Percentiles rank a stretch among this genome's conserved stretches.
These are phyloP conservation scores for Coemansia erecta DNA, from an alignment of 192 early-diverging fungal species.

Conservation along the genomic window DNA sequence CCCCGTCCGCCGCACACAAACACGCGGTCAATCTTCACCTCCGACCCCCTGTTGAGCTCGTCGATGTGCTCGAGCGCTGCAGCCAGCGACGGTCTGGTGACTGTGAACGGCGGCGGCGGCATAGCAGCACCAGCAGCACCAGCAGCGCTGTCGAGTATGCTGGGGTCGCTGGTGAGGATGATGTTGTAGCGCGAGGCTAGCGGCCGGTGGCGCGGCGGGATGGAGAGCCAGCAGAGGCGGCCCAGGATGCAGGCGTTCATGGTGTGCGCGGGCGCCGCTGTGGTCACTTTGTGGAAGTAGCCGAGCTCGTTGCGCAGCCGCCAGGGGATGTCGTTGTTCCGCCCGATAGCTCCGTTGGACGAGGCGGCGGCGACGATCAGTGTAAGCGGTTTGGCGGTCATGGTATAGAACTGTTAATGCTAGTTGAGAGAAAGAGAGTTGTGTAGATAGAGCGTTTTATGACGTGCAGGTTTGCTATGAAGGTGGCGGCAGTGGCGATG, in stretches of 20 bases:
- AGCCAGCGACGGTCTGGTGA: slow-evolving; percentile 22
- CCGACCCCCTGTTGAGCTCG: too few species aligned
- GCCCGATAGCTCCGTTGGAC: slow-evolving; percentile 74
- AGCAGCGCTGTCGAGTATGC: too few species aligned
- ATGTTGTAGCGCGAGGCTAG: slow-evolving; percentile 79
- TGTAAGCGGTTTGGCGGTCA: slow-evolving; percentile 41
- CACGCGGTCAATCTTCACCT: slow-evolving; percentile 47
- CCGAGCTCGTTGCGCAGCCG: slow-evolving; percentile 79
- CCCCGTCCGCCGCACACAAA: slow-evolving; percentile 81
- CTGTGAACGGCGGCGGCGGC: slow-evolving; percentile 12
- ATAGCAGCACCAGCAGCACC: too few species aligned
- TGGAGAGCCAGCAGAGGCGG: slow-evolving; percentile 88
- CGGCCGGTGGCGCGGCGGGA: slow-evolving; percentile 80
- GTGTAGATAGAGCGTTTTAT: background rate
- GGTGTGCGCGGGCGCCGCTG: background rate
- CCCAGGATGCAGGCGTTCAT: slow-evolving; percentile 94
- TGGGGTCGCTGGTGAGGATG: slow-evolving; percentile 71
- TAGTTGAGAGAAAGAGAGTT: background rate
- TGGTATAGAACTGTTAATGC: too few species aligned
- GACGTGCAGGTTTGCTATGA: too few species aligned
- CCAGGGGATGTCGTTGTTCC: slow-evolving; percentile 76
- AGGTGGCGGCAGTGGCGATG: too few species aligned
- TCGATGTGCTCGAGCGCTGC: slow-evolving; percentile 54
- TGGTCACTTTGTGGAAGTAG: slow-evolving; percentile 62
- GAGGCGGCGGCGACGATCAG: slow-evolving; percentile 79